Conservation (phyloP, 1,284 basidiomycete genomes). For the Erythrobasidium hasegawianum region DNA sequence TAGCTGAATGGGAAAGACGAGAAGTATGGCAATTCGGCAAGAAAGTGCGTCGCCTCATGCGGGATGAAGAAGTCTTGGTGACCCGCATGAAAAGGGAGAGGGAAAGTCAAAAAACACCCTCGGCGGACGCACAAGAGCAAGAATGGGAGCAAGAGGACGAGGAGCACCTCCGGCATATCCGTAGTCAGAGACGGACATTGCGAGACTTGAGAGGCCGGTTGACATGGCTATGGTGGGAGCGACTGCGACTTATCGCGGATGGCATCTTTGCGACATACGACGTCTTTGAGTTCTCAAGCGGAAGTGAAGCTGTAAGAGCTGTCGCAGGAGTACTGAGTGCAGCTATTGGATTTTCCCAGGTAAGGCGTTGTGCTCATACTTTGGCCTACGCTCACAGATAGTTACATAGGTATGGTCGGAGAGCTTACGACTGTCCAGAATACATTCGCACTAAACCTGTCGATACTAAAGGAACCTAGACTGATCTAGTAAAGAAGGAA, state of each 20-base stretch:
- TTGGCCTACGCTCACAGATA: neutral
- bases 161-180: conserved; percentile 12
- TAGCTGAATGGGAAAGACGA: conserved; percentile 26
- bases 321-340: conserved; percentile 26
- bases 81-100: conserved; percentile 3
- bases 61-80: conserved; percentile 20
- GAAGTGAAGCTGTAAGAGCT: conserved; percentile 32
- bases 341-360: conserved; percentile 27
- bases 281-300: conserved; percentile 30
- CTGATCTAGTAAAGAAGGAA: too few species aligned
- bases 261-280: conserved; percentile 34
- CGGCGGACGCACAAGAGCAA: neutral
- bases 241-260: conserved; percentile 26
- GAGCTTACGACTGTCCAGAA: neutral
- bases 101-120: neutral
- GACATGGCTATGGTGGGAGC: conserved; percentile 36
- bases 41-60: conserved; percentile 25
- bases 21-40: conserved; percentile 30
- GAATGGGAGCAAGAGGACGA: conserved; percentile 7
- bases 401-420: conserved; percentile 24
- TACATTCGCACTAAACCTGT: too few species aligned
- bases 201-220: conserved; percentile 27
- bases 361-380: neutral
- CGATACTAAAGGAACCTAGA: too few species aligned
- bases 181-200: conserved; percentile 17